These are phyloP conservation scores for Hyaloscypha variabilis DNA, from an alignment of 495 filamentous ascomycete genomes.

Conservation along the genomic window DNA sequence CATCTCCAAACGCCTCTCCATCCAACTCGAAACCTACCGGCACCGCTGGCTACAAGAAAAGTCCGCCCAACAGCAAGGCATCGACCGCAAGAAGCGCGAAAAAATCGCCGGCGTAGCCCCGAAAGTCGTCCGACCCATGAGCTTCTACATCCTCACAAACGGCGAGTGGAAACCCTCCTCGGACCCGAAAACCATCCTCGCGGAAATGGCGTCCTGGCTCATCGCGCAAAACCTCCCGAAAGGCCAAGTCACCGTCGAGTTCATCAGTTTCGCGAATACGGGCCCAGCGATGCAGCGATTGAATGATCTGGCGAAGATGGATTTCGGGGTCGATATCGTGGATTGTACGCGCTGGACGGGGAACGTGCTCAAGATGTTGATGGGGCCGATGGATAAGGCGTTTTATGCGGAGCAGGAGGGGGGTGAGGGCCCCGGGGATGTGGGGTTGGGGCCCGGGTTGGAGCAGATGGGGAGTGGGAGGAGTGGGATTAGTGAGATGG, in stretches of 20 bases:
- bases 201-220: slow-evolving; percentile 7
- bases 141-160: slow-evolving; percentile 28
- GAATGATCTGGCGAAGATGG: slow-evolving; percentile 12
- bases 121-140: slow-evolving; percentile 9
- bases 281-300: slow-evolving; percentile 15
- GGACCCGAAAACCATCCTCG: slow-evolving; percentile 5
- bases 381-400: slow-evolving; percentile 6
- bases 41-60: slow-evolving; percentile 1
- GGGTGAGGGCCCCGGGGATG: background rate
- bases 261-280: slow-evolving; percentile 23
- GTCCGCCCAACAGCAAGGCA: slow-evolving; percentile 5
- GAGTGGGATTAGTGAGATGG: background rate
- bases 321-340: slow-evolving; percentile 19
- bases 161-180: slow-evolving; percentile 14
- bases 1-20: slow-evolving; percentile 17
- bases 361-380: slow-evolving; percentile 16
- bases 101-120: background rate
- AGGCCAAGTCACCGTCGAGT: slow-evolving; percentile 15
- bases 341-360: slow-evolving; percentile 13
- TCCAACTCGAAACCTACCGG: slow-evolving; percentile 21
- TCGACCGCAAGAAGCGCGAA: background rate
- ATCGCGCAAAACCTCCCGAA: background rate
- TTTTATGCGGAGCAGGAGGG: background rate
- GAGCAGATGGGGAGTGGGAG: background rate
- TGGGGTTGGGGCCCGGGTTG: background rate